These are phyloP conservation scores for Phaeosphaeria sp. DNA, from an alignment of 2,329 filamentous ascomycete genomes.

Conservation along the genomic window DNA sequence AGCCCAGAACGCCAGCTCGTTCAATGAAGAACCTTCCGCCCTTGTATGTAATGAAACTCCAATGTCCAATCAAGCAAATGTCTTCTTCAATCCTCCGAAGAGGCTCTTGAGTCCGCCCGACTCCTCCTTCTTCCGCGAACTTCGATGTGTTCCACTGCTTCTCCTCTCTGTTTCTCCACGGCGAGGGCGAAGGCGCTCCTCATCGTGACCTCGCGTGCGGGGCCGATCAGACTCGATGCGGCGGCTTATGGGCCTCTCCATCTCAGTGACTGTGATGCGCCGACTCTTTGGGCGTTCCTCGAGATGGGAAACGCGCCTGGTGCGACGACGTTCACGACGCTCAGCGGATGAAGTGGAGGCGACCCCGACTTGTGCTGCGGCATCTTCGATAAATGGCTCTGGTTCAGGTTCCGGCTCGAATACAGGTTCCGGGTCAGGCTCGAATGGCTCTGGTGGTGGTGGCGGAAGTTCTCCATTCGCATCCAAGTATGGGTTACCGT, in stretches of 20 bases:
- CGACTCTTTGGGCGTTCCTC: conserved; percentile 41
- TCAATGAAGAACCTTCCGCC: conserved; percentile 14
- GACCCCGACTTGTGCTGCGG: conserved; percentile 32
- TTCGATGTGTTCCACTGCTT: conserved; percentile 19
- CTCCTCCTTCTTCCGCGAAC: conserved; percentile 38
- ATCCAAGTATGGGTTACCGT: conserved; percentile 27
- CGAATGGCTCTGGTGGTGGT: conserved; percentile 28
- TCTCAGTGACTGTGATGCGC: conserved; percentile 41
- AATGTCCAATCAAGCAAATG: conserved; percentile 24
- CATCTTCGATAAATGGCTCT: conserved; percentile 30
- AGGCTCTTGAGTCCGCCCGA: conserved; percentile 37
- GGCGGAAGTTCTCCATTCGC: conserved; percentile 24
- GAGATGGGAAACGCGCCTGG: conserved; percentile 31
- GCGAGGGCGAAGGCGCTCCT: conserved; percentile 30
- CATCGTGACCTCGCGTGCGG: conserved; percentile 29
- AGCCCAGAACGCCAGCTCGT: conserved; percentile 13
- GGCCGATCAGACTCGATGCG: conserved; percentile 38
- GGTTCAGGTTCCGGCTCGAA: conserved; percentile 9
- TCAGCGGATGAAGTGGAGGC: conserved; percentile 38
- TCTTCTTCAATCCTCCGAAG: conserved; percentile 42
- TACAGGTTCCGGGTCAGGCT: conserved; percentile 21
- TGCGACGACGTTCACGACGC: conserved; percentile 32
- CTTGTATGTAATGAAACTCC: conserved; percentile 2
- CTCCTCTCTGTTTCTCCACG: conserved; percentile 33
- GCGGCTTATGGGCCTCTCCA: conserved; percentile 36